A percentile compares a stretch with the other conserved stretches of the same genome.
These are phyloP conservation scores for Leishmania turanica DNA, from an alignment of 208 protist genomes.

Conservation along the genomic window DNA sequence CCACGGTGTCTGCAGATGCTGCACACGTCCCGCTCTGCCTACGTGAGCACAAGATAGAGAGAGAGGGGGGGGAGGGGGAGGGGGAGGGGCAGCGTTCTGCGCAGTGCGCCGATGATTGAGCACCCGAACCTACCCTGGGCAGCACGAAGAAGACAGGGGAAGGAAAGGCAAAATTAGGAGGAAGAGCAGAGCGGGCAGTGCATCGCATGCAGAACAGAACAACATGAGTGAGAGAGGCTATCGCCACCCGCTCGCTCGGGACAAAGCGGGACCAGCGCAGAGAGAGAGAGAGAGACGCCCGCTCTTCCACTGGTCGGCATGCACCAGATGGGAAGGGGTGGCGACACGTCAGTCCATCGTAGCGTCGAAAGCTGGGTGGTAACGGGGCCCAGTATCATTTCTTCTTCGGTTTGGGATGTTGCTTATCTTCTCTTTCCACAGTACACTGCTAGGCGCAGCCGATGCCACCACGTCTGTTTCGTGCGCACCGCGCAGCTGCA, in stretches of 20 bases:
- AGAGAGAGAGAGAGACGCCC: no score
- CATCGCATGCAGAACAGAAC: neutral
- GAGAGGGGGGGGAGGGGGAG: neutral
- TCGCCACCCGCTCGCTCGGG: neutral
- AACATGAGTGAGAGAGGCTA: neutral
- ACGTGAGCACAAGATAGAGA: neutral
- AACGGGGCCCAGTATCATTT: no score
- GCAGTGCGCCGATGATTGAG: neutral
- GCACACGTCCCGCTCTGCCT: neutral
- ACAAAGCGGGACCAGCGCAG: neutral
- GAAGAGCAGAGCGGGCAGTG: neutral
- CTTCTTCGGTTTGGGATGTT: neutral
- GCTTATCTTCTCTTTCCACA: neutral
- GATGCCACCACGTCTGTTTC: neutral
- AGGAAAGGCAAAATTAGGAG: neutral
- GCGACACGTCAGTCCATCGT: neutral
- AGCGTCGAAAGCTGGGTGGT: neutral
- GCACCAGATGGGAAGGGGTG: neutral
- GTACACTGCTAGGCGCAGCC: neutral
- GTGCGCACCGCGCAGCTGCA: neutral
- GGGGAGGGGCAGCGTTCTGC: neutral
- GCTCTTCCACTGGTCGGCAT: neutral
- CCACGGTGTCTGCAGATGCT: neutral
- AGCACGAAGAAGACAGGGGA: neutral
- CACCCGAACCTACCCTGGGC: neutral